These are phyloP conservation scores for Xylaria intraflava DNA, from an alignment of 495 filamentous ascomycete genomes.

Conservation along the genomic window DNA sequence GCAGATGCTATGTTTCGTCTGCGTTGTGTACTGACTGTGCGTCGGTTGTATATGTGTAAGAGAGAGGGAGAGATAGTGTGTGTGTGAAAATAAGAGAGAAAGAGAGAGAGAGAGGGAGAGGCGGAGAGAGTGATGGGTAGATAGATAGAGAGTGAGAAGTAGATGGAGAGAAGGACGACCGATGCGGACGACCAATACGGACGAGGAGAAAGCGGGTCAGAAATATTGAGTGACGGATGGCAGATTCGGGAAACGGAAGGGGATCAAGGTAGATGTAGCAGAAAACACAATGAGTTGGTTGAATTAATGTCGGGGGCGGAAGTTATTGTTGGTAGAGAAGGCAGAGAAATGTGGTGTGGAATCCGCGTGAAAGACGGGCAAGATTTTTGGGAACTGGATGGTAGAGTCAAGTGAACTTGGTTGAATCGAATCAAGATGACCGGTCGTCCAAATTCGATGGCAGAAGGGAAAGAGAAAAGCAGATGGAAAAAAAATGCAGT, in stretches of 20 bases:
- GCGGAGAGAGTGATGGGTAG: too few relatives aligned
- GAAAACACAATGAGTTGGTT: background rate
- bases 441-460: background rate
- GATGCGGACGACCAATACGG: background rate
- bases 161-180: background rate
- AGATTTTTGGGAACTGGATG: slow-evolving; percentile 3
- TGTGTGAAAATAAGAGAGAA: background rate
- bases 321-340: background rate
- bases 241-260: background rate
- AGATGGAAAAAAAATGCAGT: background rate
- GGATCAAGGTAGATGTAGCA: background rate
- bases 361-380: background rate
- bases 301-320: background rate
- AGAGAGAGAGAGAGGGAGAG: background rate
- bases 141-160: background rate
- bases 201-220: background rate
- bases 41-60: background rate
- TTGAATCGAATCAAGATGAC: background rate
- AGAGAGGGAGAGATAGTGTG: background rate
- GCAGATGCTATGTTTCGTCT: background rate
- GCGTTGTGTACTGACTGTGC: background rate
- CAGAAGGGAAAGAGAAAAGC: background rate
- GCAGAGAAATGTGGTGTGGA: background rate
- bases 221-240: background rate
- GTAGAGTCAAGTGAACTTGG: background rate